Conservation (phyloP, 2,329 filamentous ascomycete species). For the Aspergillus floridensis region DNA sequence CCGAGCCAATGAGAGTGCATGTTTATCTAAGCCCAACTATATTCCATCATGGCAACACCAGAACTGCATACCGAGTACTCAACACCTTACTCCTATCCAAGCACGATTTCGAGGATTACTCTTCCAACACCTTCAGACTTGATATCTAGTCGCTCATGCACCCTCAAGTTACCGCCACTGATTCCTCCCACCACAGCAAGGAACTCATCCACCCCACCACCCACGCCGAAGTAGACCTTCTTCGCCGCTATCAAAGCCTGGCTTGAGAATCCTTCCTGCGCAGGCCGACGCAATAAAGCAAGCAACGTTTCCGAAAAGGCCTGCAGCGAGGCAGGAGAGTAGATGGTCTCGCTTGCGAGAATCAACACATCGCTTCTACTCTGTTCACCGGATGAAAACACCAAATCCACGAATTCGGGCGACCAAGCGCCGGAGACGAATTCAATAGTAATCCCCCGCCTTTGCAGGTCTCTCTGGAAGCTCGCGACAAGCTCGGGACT, state of each 20-base stretch:
- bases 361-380: conserved; percentile 46
- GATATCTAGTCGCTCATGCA: conserved; percentile 36
- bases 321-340: conserved; percentile 54
- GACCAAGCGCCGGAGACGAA: conserved; percentile 63
- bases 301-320: conserved; percentile 57
- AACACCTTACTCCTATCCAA: background rate
- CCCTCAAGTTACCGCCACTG: conserved; percentile 25
- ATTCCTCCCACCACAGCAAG: conserved; percentile 32
- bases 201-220: conserved; percentile 63
- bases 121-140: conserved; percentile 46
- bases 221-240: conserved; percentile 65
- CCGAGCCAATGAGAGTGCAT: background rate
- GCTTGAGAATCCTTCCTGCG: conserved; percentile 16
- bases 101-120: conserved; percentile 38
- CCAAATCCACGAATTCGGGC: conserved; percentile 46
- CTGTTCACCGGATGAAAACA: conserved; percentile 33
- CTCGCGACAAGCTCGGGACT: conserved; percentile 46
- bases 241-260: conserved; percentile 62
- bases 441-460: conserved; percentile 48
- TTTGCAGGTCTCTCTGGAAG: conserved; percentile 46
- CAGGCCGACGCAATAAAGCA: conserved; percentile 47
- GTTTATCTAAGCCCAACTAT: background rate
- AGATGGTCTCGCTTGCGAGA: conserved; percentile 65
- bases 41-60: background rate
- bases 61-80: too few species aligned